phyloP scores from a whole-genome alignment of 495 filamentous ascomycete species.

The Aspergillus sparsus region DNA sequence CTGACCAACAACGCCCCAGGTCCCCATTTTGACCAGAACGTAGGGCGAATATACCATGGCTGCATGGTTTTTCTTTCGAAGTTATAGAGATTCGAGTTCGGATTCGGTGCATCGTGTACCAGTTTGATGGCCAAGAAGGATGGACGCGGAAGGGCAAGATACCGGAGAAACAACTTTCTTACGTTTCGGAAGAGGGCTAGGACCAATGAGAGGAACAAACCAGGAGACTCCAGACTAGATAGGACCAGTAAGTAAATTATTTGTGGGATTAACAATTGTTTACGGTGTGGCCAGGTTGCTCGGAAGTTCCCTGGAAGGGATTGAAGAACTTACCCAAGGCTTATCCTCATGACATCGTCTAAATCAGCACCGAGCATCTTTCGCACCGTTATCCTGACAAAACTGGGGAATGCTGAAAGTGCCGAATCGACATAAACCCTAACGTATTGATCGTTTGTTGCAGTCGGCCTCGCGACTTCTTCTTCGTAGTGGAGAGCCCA shows the following conservation, averaged over 20 bases:
- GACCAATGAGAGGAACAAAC: no score
- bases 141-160: neutral
- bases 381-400: conserved; percentile 21
- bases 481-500: conserved; percentile 55
- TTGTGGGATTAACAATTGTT: no score
- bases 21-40: conserved; percentile 52
- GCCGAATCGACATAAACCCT: conserved; percentile 33
- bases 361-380: conserved; percentile 29
- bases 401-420: conserved; percentile 16
- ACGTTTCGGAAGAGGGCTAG: no score
- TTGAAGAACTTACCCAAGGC: conserved; percentile 24
- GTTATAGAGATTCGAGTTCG: conserved; percentile 21
- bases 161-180: no score
- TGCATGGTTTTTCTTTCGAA: conserved; percentile 30
- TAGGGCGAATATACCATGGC: conserved; percentile 55
- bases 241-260: conserved; percentile 10
- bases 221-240: neutral
- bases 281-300: neutral
- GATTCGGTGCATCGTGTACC: conserved; percentile 23
- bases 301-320: neutral
- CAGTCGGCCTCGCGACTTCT: conserved; percentile 27
- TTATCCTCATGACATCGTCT: conserved; percentile 31
- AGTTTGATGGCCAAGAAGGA: conserved; percentile 29
- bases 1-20: conserved; percentile 46
- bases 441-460: conserved; percentile 33